Conservation (phyloP, 345 rosid genomes). For the Eucalyptus rudis region DNA sequence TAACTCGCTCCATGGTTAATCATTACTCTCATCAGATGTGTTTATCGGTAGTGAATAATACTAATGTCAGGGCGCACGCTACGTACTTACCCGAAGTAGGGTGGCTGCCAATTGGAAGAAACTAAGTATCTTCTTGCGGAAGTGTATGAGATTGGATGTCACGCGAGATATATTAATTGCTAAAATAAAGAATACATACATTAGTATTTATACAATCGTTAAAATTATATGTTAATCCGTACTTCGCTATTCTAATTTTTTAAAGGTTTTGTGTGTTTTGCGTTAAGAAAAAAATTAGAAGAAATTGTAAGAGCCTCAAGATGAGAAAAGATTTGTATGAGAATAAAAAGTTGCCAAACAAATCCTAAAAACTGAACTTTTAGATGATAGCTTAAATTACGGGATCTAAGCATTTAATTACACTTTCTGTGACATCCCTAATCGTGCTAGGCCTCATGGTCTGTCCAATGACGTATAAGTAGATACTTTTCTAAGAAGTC, state of each 20-base stretch:
- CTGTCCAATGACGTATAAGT: not conserved
- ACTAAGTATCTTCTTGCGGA: not conserved
- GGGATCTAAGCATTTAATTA: not conserved
- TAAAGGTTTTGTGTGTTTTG: not conserved
- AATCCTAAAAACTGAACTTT: not conserved
- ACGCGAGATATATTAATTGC: not conserved
- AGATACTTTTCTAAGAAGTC: not conserved
- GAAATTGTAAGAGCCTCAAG: not conserved
- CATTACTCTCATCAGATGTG: not conserved
- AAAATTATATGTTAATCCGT: not conserved
- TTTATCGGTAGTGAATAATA: not conserved
- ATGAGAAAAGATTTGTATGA: not conserved
- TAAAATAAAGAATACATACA: not conserved
- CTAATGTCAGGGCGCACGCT: not conserved
- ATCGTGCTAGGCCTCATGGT: not conserved
- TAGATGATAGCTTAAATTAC: not conserved
- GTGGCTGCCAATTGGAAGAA: not conserved
- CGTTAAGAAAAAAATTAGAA: not conserved
- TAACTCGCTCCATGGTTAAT: not conserved
- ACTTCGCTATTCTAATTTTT: not conserved
- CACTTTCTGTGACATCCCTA: not conserved
- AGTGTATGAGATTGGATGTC: not conserved
- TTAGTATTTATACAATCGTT: not conserved
- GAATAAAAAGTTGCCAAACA: not conserved
- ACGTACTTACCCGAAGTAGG: not conserved